phyloP scores from a whole-genome alignment of 176 grass and related monocot genomes.

The Oryza officinalis region DNA sequence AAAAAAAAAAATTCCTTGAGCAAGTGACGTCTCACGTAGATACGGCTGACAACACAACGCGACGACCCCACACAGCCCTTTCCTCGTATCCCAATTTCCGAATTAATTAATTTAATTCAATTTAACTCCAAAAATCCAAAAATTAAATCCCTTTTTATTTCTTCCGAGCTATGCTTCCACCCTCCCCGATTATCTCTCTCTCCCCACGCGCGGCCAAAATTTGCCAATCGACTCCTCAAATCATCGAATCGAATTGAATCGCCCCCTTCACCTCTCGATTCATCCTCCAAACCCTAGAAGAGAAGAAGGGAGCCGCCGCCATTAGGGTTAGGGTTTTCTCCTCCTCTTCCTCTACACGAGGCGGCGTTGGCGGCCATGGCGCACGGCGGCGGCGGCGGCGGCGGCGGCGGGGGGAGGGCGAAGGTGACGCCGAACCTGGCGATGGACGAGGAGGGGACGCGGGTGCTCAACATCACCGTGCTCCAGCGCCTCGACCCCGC shows the following conservation, averaged over 20 bases:
- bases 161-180: not conserved
- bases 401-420: conserved; percentile 32
- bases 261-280: not conserved
- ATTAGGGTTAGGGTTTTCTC: not conserved
- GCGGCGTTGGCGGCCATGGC: conserved; percentile 41
- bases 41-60: no score
- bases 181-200: not conserved
- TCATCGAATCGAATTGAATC: not conserved
- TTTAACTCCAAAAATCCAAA: not conserved
- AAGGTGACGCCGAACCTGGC: conserved; percentile 61
- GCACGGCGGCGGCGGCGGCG: conserved; percentile 34
- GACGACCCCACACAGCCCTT: not conserved
- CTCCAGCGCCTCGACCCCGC: conserved; percentile 63
- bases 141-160: not conserved
- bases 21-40: no score
- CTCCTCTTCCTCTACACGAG: not conserved
- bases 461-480: conserved; percentile 61
- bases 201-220: not conserved
- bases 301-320: not conserved
- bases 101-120: not conserved
- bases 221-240: not conserved
- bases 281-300: conserved; percentile 29
- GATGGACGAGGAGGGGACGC: conserved; percentile 54
- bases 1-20: no score
- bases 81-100: not conserved